These are phyloP conservation scores for Sideroxylon spinosum DNA, from an alignment of 179 eudicot genomes.

Conservation along the genomic window DNA sequence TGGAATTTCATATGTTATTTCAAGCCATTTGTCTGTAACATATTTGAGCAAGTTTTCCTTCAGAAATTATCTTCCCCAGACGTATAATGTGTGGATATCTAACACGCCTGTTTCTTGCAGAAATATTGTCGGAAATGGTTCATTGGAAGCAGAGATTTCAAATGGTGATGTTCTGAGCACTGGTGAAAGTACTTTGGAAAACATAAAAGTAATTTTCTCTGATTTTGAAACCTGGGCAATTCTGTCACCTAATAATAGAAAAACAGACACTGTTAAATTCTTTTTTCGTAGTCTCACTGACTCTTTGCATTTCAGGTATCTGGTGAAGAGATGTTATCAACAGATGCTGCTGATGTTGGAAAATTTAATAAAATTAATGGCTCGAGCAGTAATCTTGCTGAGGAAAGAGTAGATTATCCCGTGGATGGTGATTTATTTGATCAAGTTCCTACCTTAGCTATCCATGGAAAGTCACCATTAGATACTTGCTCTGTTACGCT, in stretches of 20 bases:
- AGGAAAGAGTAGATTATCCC: conserved; percentile 38
- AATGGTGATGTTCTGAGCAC: conserved; percentile 44
- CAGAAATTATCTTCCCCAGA: conserved; percentile 6
- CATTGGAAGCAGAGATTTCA: conserved; percentile 41
- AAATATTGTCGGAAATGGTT: conserved; percentile 54
- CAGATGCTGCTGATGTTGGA: conserved; percentile 35
- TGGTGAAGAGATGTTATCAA: conserved; percentile 34
- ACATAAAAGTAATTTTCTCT: conserved; percentile 24
- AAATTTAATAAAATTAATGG: conserved; percentile 36
- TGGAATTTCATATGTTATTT: neutral
- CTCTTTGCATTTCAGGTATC: conserved; percentile 44
- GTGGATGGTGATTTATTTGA: conserved; percentile 45
- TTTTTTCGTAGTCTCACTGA: neutral
- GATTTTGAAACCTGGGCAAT: neutral
- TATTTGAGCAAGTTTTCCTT: neutral
- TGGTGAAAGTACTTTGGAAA: conserved; percentile 43
- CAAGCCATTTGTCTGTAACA: neutral
- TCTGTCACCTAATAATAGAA: neutral
- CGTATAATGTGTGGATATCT: neutral
- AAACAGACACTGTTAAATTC: neutral
- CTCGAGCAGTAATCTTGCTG: conserved; percentile 33
- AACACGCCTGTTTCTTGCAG: conserved; percentile 35
- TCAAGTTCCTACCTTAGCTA: conserved; percentile 62
- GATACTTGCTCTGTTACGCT: conserved; percentile 29
- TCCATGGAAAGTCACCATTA: conserved; percentile 49